Base-by-base conservation (phyloP, 495 filamentous ascomycete species). In the Letharia columbiana region DNA sequence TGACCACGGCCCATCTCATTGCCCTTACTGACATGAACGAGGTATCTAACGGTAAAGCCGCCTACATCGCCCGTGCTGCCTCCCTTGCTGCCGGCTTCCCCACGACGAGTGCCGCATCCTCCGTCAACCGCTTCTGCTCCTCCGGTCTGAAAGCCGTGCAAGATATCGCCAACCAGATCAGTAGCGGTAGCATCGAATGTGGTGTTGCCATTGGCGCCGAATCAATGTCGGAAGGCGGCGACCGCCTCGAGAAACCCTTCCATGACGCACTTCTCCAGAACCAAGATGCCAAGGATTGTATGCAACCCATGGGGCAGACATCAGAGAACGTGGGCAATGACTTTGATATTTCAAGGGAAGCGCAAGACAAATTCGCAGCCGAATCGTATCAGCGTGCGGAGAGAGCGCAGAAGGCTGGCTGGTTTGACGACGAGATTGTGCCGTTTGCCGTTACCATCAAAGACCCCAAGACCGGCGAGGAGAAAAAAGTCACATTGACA, bases 291-390 rank as follows among this genome's bases (percentile, higher is more conserved):
- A 72, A 74, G 44, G 94, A 98, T 76, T 95, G 91, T 81, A 84
- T 91, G 84, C 86, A 93, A 82, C 87, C 91, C 40, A 98, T 98
- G 94, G 94, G 94, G 0, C 94, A 96, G 85, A 98, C 94, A 1
- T 91, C 87, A 15, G 94, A 98, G 80, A 97, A 98, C 70, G 90
- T 98, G n/a, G 91, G 86, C 58, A 85, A 83, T 61, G 93, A 97
- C 78, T 98, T 98, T 73, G 82, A 87, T 66, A 87, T 98, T 71
- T 77, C 85, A 2, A 85, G 94, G 56, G 87, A 93, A 73, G 73
- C 73, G 68, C 91, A 96, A 75, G 94, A 98, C 75, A 77, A 83
- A 64, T 97, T 87, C 75, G 91, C 94, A 0, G 89, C 89, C 12
- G 90, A 95, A 80, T 90, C 86, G 15, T 97, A 89, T 79, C 83